Percentiles rank a stretch among this genome's conserved stretches.
Evolutionary conservation across 768 basidiomycete genomes (phyloP).

Genomic region (Kwoniella sp.): DNA sequence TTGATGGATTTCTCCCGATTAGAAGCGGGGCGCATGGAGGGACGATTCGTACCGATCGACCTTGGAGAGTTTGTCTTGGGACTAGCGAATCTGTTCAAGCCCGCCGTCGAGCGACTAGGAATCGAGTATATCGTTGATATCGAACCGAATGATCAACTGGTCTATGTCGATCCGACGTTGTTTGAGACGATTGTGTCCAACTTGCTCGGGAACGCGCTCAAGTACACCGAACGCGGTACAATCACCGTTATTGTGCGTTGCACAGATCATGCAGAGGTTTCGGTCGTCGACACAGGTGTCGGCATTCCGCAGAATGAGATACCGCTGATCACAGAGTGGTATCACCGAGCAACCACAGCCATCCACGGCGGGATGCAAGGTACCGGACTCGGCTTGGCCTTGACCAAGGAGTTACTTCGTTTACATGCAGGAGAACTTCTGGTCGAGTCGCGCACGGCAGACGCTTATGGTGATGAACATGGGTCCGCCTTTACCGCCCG

Average conservation of each 20-base stretch:
- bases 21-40: conserved; percentile 47
- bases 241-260: conserved; percentile 48
- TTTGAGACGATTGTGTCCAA: conserved; percentile 39
- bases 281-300: conserved; percentile 51
- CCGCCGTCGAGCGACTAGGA: conserved; percentile 48
- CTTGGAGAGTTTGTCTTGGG: conserved; percentile 47
- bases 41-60: conserved; percentile 42
- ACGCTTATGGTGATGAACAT: conserved; percentile 32
- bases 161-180: conserved; percentile 35
- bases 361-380: conserved; percentile 49
- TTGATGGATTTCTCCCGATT: conserved; percentile 53
- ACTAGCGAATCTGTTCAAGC: conserved; percentile 49
- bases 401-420: conserved; percentile 48
- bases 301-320: conserved; percentile 50
- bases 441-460: conserved; percentile 36
- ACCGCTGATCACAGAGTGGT: conserved; percentile 48
- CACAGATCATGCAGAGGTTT: conserved; percentile 39
- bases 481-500: conserved; percentile 40
- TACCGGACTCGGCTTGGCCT: conserved; percentile 51
- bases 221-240: conserved; percentile 49
- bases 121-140: conserved; percentile 22
- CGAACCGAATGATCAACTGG: conserved; percentile 19
- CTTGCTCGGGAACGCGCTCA: conserved; percentile 39
- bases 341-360: conserved; percentile 49
- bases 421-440: conserved; percentile 51